These are phyloP conservation scores for Dryas integrifolia DNA, from an alignment of 331 rosid genomes.

Conservation along the genomic window DNA sequence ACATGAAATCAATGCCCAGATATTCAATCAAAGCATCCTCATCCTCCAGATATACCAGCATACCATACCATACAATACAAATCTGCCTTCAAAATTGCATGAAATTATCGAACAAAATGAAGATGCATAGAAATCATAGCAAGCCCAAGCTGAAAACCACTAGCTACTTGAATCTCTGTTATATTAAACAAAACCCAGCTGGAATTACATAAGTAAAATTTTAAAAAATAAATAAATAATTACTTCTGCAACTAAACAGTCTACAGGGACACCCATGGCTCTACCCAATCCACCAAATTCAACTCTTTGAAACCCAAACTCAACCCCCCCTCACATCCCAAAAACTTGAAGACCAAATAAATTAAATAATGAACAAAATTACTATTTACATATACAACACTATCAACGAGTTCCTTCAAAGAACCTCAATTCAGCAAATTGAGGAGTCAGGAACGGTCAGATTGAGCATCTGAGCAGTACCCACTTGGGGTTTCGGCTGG, in stretches of 20 bases:
- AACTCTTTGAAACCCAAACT: not conserved
- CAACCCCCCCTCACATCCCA: not conserved
- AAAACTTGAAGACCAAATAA: not conserved
- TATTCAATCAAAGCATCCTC: not conserved
- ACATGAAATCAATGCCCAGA: not conserved
- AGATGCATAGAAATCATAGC: not conserved
- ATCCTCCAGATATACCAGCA: no score
- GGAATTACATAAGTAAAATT: no score
- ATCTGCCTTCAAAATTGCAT: not conserved
- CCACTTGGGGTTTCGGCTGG: constrained; percentile 33
- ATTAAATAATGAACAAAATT: not conserved
- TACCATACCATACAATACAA: not conserved
- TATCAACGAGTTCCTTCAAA: not conserved
- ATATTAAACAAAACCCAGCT: not conserved
- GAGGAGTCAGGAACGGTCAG: not conserved
- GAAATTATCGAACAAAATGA: not conserved
- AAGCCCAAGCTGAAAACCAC: not conserved
- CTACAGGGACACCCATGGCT: not conserved
- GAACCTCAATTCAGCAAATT: not conserved
- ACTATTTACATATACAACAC: not conserved
- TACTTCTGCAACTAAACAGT: not conserved
- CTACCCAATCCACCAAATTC: not conserved
- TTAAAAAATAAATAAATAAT: no score
- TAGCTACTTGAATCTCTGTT: not conserved
- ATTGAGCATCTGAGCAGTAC: constrained; percentile 25